Base-by-base conservation (phyloP, 73 alveolate genomes). In the Paramecium octaurelia region DNA sequence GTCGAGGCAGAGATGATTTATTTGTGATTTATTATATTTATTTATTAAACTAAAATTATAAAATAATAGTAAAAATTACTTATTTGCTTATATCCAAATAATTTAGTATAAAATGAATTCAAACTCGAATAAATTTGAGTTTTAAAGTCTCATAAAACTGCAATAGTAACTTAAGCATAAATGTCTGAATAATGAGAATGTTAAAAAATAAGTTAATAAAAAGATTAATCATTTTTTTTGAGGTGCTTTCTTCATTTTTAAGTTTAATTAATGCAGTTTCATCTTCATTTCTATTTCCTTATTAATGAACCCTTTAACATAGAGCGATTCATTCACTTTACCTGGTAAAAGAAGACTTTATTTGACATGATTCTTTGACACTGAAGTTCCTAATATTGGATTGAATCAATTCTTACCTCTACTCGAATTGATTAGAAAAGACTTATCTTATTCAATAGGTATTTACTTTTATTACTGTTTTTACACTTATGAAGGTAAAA, bases 241-340 rank as follows among this genome's bases (percentile, higher is more conserved):
- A 10, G 48, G 31, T 14, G 5, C 87, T 73, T 40, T 73, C 87
- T 38, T 73, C 87, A 73, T 73, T 38, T 73, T 73, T 40, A 29
- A 73, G 46, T 73, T 73, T 18, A 73, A 36, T 8, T 73, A 73
- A 21, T 36, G 46, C 24, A 73, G 40, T 73, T 38, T 73, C 35
- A 36, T 36, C 20, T 73, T 73, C 59, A 35, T 73, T 14, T 73
- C 58, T 36, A 73, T 73, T 73, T 73, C 87, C 11, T 40, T 73
- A 73, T 73, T 73, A 35, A 73, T 73, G 68, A 73, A 73, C 6
- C 87, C 87, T 40, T 73, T 73, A 16, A 73, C 87, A 73, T 73
- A 73, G 5, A 43, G 64, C 4, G 87, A 73, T 20, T 73, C 87
- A 73, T 73, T 35, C 18, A 73, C 64, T 75, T 38, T 38, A 9